Evolutionary conservation across 1,284 basidiomycete species (phyloP).

Genomic region (Coniophora puteana): DNA sequence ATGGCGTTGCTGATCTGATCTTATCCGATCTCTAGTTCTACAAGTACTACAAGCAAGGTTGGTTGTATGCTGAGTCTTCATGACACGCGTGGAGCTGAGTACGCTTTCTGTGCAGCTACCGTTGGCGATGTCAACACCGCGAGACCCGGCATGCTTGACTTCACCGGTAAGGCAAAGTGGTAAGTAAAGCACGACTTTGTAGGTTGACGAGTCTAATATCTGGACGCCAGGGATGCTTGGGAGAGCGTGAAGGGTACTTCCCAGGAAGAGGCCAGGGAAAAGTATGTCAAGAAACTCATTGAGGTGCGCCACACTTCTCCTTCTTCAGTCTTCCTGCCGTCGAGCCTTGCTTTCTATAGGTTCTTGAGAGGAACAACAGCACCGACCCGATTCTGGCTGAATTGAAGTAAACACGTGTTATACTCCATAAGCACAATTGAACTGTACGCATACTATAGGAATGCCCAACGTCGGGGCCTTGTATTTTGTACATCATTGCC

Average conservation of each 20-base stretch:
- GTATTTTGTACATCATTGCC: no score
- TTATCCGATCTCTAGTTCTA: conserved; percentile 76
- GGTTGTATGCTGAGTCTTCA: conserved; percentile 2
- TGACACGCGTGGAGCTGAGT: conserved; percentile 1
- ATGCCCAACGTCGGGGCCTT: no score
- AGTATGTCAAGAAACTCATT: conserved; percentile 74
- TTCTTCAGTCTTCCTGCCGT: conserved; percentile 2
- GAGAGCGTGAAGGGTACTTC: conserved; percentile 66
- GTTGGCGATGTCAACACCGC: conserved; percentile 67
- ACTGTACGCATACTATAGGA: no score
- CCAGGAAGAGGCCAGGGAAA: conserved; percentile 65
- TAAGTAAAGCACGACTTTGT: conserved; percentile 30
- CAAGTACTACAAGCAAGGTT: conserved; percentile 88
- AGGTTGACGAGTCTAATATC: conserved; percentile 8
- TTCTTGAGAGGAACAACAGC: conserved; percentile 47
- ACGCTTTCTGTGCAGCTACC: conserved; percentile 46
- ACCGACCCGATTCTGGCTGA: no score
- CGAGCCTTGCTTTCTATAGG: conserved; percentile 8
- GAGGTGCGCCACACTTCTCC: conserved; percentile 44
- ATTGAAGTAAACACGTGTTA: no score
- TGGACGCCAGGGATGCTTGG: conserved; percentile 74
- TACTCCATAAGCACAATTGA: no score
- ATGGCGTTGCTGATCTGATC: conserved; percentile 10
- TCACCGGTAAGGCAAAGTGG: conserved; percentile 85
- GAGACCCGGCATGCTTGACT: conserved; percentile 74